Evolutionary conservation across 768 basidiomycete species (phyloP), one percentile per base, ranked within the genome.

Genomic region (Tulasnella sp.): DNA sequence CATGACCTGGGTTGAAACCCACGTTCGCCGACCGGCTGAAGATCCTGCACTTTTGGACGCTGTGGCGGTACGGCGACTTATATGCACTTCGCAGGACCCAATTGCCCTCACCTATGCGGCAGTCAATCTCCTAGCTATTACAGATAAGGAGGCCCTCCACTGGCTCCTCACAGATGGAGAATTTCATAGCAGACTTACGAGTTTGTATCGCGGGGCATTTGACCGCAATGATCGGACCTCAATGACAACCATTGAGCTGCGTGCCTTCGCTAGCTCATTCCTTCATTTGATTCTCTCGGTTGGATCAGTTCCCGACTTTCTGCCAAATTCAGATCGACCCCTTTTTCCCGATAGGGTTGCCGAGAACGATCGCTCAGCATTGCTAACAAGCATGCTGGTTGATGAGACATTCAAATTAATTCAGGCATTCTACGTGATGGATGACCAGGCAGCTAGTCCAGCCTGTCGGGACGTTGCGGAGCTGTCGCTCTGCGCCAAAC

Each of bases 301-400:
- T 0, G 64, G 64, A 28, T 69, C 64, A 9, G 64, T 69, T 18
- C 64, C 34, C 28, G 64, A 69, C 64, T 69, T 69, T 12, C 64
- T 69, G 1, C 64, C 64, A 69, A 69, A 37, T 7, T 37, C 64
- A 34, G 64, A 69, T 69, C 64, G 64, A 5, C 28, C 28, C 18
- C 34, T 69, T 18, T 69, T 69, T 20, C 31, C 64, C n/a, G 28
- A 28, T 69, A 18, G 3, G 64, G 64, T 11, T 16, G 31, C 28
- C 16, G 64, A 69, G 64, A 34, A 69, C 34, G 64, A 69, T 20
- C 64, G 64, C 18, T 69, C 64, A 69, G 64, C 64, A 11, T 69
- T 69, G 64, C 28, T 69, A 6, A 69, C 64, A 18, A 37, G 12
- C 64, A 69, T 69, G 64, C 9, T 69, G 12, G 34, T 18, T 16